Evolutionary conservation across 225 moss, liverwort and hornwort genomes (phyloP), one percentile per base, ranked within the genome.

Genomic region (Physcomitrium patens): DNA sequence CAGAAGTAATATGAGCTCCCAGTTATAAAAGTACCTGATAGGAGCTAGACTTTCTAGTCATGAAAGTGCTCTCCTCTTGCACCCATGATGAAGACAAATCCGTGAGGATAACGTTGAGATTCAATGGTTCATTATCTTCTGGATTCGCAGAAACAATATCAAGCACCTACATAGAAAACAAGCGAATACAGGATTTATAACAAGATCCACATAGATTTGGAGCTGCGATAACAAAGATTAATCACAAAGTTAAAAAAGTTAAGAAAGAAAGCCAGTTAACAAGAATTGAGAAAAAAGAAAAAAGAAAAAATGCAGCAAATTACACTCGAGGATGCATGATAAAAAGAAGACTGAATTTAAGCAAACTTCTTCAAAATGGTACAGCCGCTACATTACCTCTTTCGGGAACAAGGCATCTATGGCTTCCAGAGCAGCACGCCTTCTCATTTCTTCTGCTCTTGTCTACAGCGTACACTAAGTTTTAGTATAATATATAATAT

Each of bases 31-130:
- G 63, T 60, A 84, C 84, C 84, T 84, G 84, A 50, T 69, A 69
- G 20, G 61, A 77, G 37, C 27, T 61, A 19, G 77, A 77, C 24
- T 71, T 78, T 60, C 75, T 81, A 74, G 65, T 41, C 20, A 72
- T 58, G 16, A 71, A 27, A 17, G 52, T 53, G 76, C 76, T 70
- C 51, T 83, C 89, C 74, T 86, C 86, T 71, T 81, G 77, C 51
- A 86, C 86, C 89, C 89, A 89, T 55, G 89, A 89, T 65, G 89
- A 86, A 54, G 89, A 89, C 53, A 89, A 55, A 64, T 89, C 89
- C 23, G 81, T 81, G 60, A 85, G 83, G 67, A 86, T 81, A 71
- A 83, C 79, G 45, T 86, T 86, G 50, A 89, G 89, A 79, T 89
- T 86, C 68, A 89, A 75, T 14, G 86, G 83, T 81, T 81, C 83